These are phyloP conservation scores for Microbotryum lychnidis-dioicae DNA, from an alignment of 1,284 basidiomycete genomes.

Conservation along the genomic window DNA sequence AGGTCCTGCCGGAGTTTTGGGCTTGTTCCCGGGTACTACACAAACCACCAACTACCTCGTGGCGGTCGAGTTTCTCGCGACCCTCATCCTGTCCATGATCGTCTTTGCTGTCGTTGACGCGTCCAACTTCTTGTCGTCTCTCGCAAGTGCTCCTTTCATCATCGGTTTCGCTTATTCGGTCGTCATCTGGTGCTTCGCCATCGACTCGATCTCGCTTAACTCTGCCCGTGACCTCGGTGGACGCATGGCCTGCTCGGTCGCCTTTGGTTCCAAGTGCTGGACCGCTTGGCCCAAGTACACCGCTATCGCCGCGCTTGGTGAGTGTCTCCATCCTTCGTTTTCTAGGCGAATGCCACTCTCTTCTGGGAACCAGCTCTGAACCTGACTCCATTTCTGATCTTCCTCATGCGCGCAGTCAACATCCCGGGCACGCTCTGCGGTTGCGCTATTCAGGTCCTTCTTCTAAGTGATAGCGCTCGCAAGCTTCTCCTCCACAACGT, in stretches of 20 bases:
- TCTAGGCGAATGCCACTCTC: too few relatives aligned
- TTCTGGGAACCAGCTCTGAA: too few relatives aligned
- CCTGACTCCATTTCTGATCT: too few relatives aligned
- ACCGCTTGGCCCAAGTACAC: too few relatives aligned
- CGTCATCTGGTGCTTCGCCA: conserved; percentile 11
- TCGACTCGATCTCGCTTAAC: conserved; percentile 16
- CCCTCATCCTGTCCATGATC: conserved; percentile 27
- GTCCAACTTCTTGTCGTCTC: conserved; percentile 26
- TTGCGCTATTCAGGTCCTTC: too few relatives aligned
- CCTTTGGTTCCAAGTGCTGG: conserved; percentile 1
- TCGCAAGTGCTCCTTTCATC: conserved; percentile 24
- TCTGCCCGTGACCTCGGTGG: conserved; percentile 31
- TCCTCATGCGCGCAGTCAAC: too few relatives aligned
- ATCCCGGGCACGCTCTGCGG: too few relatives aligned
- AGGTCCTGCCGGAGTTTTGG: conserved; percentile 26
- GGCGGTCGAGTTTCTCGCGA: conserved; percentile 19
- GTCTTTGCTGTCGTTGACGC: conserved; percentile 33
- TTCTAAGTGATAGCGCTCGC: too few relatives aligned
- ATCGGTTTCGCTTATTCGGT: conserved; percentile 27
- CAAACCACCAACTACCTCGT: conserved; percentile 10
- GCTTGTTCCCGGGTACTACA: conserved; percentile 7
- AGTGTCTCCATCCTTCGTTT: too few relatives aligned
- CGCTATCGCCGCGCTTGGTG: too few relatives aligned
- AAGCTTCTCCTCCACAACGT: too few relatives aligned
- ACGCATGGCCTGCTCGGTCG: conserved; percentile 18